These are phyloP conservation scores for Lithospermum erythrorhizon DNA, from an alignment of 257 asterid genomes.

Conservation along the genomic window DNA sequence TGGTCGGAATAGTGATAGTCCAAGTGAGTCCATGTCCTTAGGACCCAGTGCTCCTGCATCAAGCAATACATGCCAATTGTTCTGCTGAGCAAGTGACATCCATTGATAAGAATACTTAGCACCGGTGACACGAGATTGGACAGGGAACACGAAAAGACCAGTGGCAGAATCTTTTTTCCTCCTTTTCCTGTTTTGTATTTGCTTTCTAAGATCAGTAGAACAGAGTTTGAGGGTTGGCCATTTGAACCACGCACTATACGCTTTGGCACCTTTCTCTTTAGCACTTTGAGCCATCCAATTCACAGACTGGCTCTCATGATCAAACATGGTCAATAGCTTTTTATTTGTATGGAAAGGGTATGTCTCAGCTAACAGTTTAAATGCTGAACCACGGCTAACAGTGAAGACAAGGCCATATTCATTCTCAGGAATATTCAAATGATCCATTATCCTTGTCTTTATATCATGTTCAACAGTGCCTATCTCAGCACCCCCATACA, in stretches of 20 bases:
- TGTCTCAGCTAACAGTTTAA: constrained; percentile 80
- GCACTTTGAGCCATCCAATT: constrained; percentile 99
- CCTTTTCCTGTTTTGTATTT: constrained; percentile 69
- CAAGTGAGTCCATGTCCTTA: constrained; percentile 97
- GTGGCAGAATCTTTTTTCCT: constrained; percentile 84
- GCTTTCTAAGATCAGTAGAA: constrained; percentile 89
- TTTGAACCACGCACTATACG: constrained; percentile 90
- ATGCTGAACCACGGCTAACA: constrained; percentile 97
- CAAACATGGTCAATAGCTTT: constrained; percentile 88
- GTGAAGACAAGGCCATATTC: constrained; percentile 97
- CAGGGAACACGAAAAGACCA: constrained; percentile 95
- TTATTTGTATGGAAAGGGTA: constrained; percentile 95
- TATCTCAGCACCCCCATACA: constrained; percentile 85
- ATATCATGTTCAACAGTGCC: constrained; percentile 84
- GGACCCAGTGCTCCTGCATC: constrained; percentile 99
- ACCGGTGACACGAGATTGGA: constrained; percentile 93
- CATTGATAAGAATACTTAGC: constrained; percentile 96
- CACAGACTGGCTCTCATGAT: constrained; percentile 94
- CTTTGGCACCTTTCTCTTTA: constrained; percentile 90
- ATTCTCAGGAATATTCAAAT: constrained; percentile 86
- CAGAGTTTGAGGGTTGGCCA: constrained; percentile 97
- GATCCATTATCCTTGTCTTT: constrained; percentile 82
- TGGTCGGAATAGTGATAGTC: constrained; percentile 87
- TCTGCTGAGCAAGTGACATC: constrained; percentile 99
- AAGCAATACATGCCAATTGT: constrained; percentile 95